Conservation (phyloP, 345 rosid genomes). For the Turnera subulata region DNA sequence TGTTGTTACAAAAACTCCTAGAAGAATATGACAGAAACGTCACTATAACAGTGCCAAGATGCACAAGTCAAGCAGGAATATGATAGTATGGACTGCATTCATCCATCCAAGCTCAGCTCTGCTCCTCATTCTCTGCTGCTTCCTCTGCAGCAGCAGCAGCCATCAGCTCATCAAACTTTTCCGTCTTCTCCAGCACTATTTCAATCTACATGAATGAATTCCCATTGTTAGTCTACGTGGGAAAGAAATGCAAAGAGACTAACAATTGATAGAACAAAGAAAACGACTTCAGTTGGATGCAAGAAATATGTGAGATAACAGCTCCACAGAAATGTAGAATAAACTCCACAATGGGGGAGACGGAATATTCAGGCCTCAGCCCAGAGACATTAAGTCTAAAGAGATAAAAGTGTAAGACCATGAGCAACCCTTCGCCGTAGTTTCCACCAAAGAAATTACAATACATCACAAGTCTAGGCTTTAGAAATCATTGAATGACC, state of each 20-base stretch:
- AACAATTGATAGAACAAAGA: too few species aligned
- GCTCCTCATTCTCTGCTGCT: conserved; percentile 42
- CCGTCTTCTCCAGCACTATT: conserved; percentile 56
- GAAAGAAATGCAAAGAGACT: background rate
- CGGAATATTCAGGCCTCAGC: too few species aligned
- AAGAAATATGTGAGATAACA: too few species aligned
- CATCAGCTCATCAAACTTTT: conserved; percentile 70
- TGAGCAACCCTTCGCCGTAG: too few species aligned
- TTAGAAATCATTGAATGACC: too few species aligned
- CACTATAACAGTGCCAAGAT: background rate
- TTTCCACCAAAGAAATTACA: too few species aligned
- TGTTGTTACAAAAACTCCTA: conserved; percentile 26
- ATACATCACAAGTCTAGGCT: too few species aligned
- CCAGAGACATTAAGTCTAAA: too few species aligned
- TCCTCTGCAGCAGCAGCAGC: conserved; percentile 69
- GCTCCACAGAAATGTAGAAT: too few species aligned
- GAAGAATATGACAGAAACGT: conserved; percentile 5
- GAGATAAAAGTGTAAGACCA: too few species aligned
- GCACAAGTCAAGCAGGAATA: conserved; percentile 6
- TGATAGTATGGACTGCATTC: conserved; percentile 5
- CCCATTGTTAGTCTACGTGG: conserved; percentile 4
- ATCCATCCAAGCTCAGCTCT: conserved; percentile 21
- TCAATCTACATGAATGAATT: conserved; percentile 41
- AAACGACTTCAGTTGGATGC: too few species aligned
- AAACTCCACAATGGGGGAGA: too few species aligned